phyloP scores from a whole-genome alignment of 371 early-diverging fungal genomes.

The Lichtheimia hyalospora region DNA sequence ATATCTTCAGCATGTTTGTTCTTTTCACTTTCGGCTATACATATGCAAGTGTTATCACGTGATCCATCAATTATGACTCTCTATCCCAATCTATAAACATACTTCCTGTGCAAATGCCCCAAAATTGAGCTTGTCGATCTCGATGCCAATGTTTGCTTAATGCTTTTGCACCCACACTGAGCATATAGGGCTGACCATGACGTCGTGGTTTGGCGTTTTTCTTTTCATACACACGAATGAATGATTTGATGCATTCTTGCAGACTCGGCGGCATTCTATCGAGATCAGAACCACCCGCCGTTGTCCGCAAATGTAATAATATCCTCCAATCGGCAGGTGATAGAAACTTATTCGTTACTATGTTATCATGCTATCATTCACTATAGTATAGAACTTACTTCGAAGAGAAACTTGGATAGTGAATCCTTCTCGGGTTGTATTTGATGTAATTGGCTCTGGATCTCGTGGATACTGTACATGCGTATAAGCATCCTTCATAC shows the following conservation, averaged over 20 bases:
- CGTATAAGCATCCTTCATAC: background rate
- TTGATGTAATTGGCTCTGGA: background rate
- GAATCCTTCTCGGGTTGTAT: background rate
- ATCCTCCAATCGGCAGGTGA: slow-evolving; percentile 20
- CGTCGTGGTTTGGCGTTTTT: slow-evolving; percentile 10
- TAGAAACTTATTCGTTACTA: slow-evolving; percentile 9
- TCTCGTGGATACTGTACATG: background rate
- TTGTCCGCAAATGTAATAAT: slow-evolving; percentile 22
- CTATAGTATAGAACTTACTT: background rate
- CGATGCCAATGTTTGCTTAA: slow-evolving; percentile 47
- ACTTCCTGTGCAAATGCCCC: slow-evolving; percentile 40
- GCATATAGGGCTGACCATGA: slow-evolving; percentile 11
- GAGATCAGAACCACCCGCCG: slow-evolving; percentile 15
- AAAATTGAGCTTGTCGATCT: slow-evolving; percentile 31
- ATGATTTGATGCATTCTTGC: slow-evolving; percentile 20
- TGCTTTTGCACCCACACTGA: slow-evolving; percentile 44
- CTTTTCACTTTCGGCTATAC: slow-evolving; percentile 34
- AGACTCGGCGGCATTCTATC: slow-evolving; percentile 25
- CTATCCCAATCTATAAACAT: slow-evolving; percentile 3
- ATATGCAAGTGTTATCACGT: background rate
- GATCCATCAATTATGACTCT: background rate
- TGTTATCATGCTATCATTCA: background rate
- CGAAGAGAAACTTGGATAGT: slow-evolving; percentile 1
- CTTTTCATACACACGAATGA: slow-evolving; percentile 15
- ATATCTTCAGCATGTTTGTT: slow-evolving; percentile 32